phyloP scores from a whole-genome alignment of 2,329 filamentous ascomycete species.

The Coniochaeta sp. region DNA sequence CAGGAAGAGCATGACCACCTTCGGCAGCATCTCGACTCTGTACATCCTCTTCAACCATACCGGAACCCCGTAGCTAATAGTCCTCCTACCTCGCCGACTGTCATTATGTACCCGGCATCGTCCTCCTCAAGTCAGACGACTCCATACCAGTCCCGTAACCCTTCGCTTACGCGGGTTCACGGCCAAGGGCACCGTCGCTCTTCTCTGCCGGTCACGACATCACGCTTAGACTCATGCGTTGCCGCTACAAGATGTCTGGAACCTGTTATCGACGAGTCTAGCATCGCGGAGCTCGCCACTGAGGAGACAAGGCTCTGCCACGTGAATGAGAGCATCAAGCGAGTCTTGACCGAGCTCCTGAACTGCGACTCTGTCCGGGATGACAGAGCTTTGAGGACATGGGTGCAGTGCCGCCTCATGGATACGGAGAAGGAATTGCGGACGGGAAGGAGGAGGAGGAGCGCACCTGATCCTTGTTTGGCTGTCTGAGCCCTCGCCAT shows the following conservation, averaged over 20 bases:
- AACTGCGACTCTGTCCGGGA: constrained; percentile 49
- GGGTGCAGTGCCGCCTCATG: constrained; percentile 52
- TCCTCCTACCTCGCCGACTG: constrained; percentile 52
- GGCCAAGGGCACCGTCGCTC: constrained; percentile 3
- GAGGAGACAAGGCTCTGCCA: constrained; percentile 47
- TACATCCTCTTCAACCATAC: constrained; percentile 21
- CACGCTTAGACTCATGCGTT: constrained; percentile 5
- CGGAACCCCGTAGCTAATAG: constrained; percentile 33
- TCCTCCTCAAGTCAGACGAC: constrained; percentile 43
- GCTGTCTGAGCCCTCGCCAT: not conserved
- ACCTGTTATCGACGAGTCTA: constrained; percentile 39
- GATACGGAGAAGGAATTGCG: constrained; percentile 53
- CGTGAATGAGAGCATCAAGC: constrained; percentile 55
- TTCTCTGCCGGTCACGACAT: constrained; percentile 8
- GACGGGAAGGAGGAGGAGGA: constrained; percentile 41
- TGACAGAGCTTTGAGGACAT: constrained; percentile 45
- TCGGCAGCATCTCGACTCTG: constrained; percentile 38
- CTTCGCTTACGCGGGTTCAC: not conserved
- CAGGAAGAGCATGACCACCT: constrained; percentile 48
- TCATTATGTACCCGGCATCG: constrained; percentile 43
- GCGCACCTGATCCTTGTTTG: constrained; percentile 14
- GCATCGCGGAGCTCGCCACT: constrained; percentile 38
- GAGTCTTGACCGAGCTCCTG: constrained; percentile 52
- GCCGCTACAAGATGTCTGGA: constrained; percentile 16
- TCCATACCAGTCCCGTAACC: constrained; percentile 27